Percentiles rank a stretch among this genome's conserved stretches.
phyloP scores from a whole-genome alignment of 1,284 basidiomycete genomes.

The Cryptococcus wingfieldii region DNA sequence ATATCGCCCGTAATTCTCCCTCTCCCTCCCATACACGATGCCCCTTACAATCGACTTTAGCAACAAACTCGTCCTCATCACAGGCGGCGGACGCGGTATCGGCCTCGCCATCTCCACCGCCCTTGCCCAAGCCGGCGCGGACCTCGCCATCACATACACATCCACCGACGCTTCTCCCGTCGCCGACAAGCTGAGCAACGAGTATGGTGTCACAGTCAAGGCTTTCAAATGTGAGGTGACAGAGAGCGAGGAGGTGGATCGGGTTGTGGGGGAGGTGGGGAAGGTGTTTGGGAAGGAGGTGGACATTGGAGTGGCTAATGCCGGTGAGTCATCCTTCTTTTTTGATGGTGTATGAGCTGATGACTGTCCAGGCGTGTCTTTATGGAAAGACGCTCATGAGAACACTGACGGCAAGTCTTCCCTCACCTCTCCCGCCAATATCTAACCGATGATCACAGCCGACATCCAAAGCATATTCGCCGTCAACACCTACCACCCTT shows the following conservation, averaged over 20 bases:
- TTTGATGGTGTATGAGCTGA: not conserved
- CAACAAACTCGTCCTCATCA: slow-evolving; percentile 10
- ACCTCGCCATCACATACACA: slow-evolving; percentile 43
- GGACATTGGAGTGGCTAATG: slow-evolving; percentile 35
- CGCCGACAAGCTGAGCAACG: slow-evolving; percentile 20
- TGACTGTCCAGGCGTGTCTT: slow-evolving; percentile 22
- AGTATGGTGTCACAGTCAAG: slow-evolving; percentile 26
- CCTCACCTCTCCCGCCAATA: not conserved
- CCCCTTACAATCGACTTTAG: slow-evolving; percentile 8
- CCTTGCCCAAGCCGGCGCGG: slow-evolving; percentile 48
- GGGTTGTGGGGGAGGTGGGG: slow-evolving; percentile 22
- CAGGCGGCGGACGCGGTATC: slow-evolving; percentile 42
- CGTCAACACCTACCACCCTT: slow-evolving; percentile 43
- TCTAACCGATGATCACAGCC: slow-evolving; percentile 12
- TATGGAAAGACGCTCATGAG: slow-evolving; percentile 42
- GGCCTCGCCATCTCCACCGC: slow-evolving; percentile 53
- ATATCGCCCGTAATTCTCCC: no score
- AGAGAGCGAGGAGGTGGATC: slow-evolving; percentile 28
- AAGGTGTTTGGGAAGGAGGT: slow-evolving; percentile 34
- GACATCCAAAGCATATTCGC: slow-evolving; percentile 37
- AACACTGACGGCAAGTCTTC: slow-evolving; percentile 36
- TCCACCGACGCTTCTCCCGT: slow-evolving; percentile 31
- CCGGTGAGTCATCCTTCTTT: slow-evolving; percentile 12
- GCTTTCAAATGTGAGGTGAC: slow-evolving; percentile 41
- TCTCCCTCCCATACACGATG: not conserved